phyloP scores from a whole-genome alignment of 177 flowering plant species.

The Vitis hybrid region DNA sequence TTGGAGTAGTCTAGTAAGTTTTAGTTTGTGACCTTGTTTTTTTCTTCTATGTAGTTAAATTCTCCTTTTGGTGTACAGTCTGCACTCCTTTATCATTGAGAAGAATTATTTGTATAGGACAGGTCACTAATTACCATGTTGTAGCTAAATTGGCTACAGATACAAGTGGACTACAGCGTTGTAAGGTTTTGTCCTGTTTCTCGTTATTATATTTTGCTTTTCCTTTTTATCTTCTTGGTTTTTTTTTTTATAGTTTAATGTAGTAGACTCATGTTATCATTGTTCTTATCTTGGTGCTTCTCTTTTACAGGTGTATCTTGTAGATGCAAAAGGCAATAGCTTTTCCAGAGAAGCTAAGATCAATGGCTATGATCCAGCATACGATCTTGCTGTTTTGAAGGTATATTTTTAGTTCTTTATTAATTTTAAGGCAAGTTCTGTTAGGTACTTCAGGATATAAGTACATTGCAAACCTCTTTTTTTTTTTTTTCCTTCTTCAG shows the following conservation, averaged over 20 bases:
- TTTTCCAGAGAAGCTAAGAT: slow-evolving; percentile 65
- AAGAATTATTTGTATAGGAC: slow-evolving; percentile 13
- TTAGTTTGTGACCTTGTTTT: background rate
- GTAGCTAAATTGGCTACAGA: slow-evolving; percentile 80
- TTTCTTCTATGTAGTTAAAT: background rate
- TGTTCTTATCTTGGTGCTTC: background rate
- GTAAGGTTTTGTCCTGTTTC: slow-evolving; percentile 60
- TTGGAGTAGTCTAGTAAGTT: background rate
- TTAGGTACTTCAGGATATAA: too few species aligned
- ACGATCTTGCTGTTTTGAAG: slow-evolving; percentile 91
- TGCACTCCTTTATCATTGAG: background rate
- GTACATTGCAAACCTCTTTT: too few species aligned
- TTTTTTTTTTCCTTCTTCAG: background rate
- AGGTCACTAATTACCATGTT: slow-evolving; percentile 99
- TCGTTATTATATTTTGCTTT: slow-evolving; percentile 2
- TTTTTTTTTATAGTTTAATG: background rate
- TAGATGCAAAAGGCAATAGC: slow-evolving; percentile 57
- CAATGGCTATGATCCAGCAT: slow-evolving; percentile 74
- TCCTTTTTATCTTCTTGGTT: background rate
- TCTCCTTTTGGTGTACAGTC: background rate
- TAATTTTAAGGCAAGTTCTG: too few species aligned
- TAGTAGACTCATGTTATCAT: background rate
- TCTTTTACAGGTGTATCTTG: slow-evolving; percentile 52
- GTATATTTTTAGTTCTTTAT: slow-evolving; percentile 19
- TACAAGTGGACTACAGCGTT: slow-evolving; percentile 64